Evolutionary conservation across 1,284 basidiomycete genomes (phyloP).

Genomic region (Ceratobasidium sp.): DNA sequence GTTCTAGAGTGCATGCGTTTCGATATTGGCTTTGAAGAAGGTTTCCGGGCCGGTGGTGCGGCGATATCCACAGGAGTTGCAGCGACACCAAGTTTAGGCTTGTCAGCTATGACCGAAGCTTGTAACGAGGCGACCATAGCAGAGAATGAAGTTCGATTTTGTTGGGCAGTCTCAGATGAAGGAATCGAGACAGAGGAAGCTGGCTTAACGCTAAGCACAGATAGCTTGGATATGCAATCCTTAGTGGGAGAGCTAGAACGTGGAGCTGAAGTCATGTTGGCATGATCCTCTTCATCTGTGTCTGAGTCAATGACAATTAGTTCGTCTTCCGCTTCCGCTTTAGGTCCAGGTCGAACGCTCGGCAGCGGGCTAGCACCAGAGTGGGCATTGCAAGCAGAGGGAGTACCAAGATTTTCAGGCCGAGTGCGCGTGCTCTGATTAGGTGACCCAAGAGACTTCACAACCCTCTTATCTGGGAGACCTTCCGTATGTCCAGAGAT

Average conservation of each 20-base stretch:
- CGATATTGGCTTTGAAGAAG: slow-evolving; percentile 2
- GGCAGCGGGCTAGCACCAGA: background rate
- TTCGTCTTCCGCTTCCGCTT: slow-evolving; percentile 18
- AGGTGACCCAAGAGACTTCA: background rate
- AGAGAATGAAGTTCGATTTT: slow-evolving; percentile 17
- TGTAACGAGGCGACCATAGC: slow-evolving; percentile 11
- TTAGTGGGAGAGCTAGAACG: too few relatives aligned
- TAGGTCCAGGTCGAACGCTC: background rate
- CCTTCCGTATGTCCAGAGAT: too few relatives aligned
- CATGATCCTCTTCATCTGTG: slow-evolving; percentile 25
- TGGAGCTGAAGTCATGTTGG: background rate
- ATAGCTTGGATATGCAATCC: background rate
- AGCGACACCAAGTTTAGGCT: too few relatives aligned
- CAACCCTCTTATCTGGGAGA: background rate
- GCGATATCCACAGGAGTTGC: background rate
- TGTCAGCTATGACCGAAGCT: slow-evolving; percentile 3
- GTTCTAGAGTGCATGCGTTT: slow-evolving; percentile 10
- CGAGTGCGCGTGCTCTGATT: background rate
- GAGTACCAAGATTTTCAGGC: background rate
- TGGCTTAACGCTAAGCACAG: background rate
- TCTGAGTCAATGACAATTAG: slow-evolving; percentile 40
- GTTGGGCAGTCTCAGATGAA: background rate
- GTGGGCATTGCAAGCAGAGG: background rate
- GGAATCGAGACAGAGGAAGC: background rate
- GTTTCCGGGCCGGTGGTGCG: background rate